These are phyloP conservation scores for Melaleuca alternifolia DNA, from an alignment of 345 rosid genomes.

Conservation along the genomic window DNA sequence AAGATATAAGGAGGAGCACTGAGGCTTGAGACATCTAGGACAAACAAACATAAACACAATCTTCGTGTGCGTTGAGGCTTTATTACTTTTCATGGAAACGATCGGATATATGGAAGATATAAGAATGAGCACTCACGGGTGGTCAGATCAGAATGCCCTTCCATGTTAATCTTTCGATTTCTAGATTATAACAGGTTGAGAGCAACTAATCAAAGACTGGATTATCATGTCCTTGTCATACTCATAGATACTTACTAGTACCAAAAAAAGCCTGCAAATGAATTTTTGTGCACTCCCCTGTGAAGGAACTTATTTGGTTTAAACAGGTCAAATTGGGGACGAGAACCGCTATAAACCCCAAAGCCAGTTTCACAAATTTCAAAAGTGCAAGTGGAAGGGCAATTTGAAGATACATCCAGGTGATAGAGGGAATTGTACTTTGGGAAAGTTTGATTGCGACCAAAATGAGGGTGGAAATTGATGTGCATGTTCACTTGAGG, in stretches of 20 bases:
- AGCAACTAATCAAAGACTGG: not conserved
- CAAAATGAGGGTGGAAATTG: not conserved
- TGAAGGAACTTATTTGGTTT: not conserved
- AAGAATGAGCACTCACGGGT: not conserved
- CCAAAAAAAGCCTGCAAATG: not conserved
- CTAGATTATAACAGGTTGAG: not conserved
- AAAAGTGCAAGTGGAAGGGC: not conserved
- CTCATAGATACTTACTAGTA: not conserved
- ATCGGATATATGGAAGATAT: not conserved
- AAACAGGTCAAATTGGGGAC: not conserved
- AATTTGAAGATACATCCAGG: not conserved
- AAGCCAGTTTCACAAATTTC: not conserved
- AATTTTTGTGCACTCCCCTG: not conserved
- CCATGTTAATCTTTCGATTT: not conserved
- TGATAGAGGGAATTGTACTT: not conserved
- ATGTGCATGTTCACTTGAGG: conserved; percentile 28
- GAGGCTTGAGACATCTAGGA: not conserved
- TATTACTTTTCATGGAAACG: not conserved
- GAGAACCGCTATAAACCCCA: not conserved
- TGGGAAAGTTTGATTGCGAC: not conserved
- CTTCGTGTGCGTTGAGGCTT: not conserved
- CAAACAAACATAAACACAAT: not conserved
- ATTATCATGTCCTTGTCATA: not conserved
- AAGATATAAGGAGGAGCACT: too few relatives aligned
- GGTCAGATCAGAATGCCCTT: not conserved